Conservation (phyloP, 495 filamentous ascomycete genomes). For the Alectoria sarmentosa region DNA sequence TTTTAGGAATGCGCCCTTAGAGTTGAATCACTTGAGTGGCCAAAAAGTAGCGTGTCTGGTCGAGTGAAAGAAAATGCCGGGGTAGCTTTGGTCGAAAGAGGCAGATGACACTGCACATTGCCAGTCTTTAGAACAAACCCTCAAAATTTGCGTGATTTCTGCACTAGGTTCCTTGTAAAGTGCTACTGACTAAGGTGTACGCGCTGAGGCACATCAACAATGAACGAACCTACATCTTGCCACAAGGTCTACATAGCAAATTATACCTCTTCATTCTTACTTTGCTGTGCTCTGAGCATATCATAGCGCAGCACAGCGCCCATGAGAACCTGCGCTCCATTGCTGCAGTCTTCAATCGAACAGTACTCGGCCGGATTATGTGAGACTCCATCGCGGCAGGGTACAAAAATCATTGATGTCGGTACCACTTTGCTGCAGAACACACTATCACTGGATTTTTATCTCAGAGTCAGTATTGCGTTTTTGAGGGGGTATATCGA, state of each 20-base stretch:
- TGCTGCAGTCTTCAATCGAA: constrained; percentile 54
- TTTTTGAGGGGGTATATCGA: no score
- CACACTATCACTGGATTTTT: constrained; percentile 47
- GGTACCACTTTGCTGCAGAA: constrained; percentile 33
- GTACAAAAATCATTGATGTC: constrained; percentile 63
- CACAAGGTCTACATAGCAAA: constrained; percentile 24
- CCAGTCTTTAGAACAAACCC: not conserved
- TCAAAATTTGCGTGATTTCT: not conserved
- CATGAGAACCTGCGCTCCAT: constrained; percentile 55
- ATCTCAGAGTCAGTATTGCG: no score
- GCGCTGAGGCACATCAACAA: not conserved
- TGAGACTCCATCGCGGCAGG: constrained; percentile 56
- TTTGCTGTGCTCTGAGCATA: constrained; percentile 26
- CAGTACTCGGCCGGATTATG: constrained; percentile 60
- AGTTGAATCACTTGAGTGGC: constrained; percentile 6
- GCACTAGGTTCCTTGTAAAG: not conserved
- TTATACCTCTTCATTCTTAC: constrained; percentile 24
- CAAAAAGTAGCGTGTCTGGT: constrained; percentile 35
- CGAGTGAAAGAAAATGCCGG: constrained; percentile 46
- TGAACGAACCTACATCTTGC: not conserved
- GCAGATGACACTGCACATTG: constrained; percentile 39
- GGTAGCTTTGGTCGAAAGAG: constrained; percentile 35
- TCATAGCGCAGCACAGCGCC: constrained; percentile 57
- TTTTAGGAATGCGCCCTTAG: no score
- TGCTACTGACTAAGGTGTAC: not conserved